Base-by-base conservation (phyloP, 768 basidiomycete genomes). In the Pholiota conissans region DNA sequence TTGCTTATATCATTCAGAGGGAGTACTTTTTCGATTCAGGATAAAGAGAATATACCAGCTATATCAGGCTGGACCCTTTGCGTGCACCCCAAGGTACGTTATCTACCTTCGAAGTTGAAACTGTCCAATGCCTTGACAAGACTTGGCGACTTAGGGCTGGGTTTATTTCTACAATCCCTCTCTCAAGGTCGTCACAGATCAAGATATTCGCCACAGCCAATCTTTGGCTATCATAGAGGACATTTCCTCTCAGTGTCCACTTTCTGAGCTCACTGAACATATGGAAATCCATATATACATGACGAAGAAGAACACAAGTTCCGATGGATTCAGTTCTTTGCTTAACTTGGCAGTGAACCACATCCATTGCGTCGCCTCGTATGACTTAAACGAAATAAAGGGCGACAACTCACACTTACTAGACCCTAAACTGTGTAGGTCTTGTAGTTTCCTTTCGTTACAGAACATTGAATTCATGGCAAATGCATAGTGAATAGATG, bases 341-440 rank as follows among this genome's bases (percentile, higher is more conserved):
- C 65, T 80, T 52, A 71, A 73, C 54, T 69, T 83, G 9, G 71
- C 74, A 3, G 63, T 83, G 39, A 81, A 84, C 55, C 83, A 84
- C 60, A 64, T 67, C 22, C 71, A 77, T 48, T 82, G 79, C 52
- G 65, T 80, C 42, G 81, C 82, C 13, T 79, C 78, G 5, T 77
- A 78, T 56, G 61, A 70, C 9, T 46, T 69, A 5, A 65, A 69
- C 20, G 74, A 79, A 39, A 67, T 74, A 3, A 67, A 57, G 27
- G 64, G 67, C 40, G 57, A 61, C 24, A 70, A 73, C 54, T 58
- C 72, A 24, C 50, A 49, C 28, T 58, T 61, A 24, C 63, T 72
- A 8, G 63, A 71, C 52, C 68, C 72, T 28, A 66, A 62, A 47
- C 63, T 61, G 40, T 56, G 73, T 74, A 58, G 48, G 61, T 57